phyloP scores from a whole-genome alignment of 2,329 filamentous ascomycete species.

The Cladosporium cucumerinum region DNA sequence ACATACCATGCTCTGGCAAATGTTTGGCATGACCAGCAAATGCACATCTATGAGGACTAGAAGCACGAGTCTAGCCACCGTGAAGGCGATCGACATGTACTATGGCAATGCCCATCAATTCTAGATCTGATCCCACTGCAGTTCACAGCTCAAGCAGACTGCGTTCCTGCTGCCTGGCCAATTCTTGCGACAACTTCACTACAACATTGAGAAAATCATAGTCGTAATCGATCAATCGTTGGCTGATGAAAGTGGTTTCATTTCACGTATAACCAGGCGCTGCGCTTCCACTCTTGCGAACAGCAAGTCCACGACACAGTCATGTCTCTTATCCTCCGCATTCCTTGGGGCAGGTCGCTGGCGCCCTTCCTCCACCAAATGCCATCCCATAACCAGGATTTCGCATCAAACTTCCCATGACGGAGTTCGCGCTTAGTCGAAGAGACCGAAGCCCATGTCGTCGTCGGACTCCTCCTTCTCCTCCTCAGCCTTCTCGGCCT shows the following conservation, averaged over 20 bases:
- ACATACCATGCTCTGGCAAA: not conserved
- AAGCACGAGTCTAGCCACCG: not conserved
- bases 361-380: constrained; percentile 15
- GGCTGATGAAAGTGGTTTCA: constrained; percentile 16
- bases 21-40: not conserved
- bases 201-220: not conserved
- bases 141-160: not conserved
- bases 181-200: not conserved
- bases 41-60: not conserved
- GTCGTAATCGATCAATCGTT: not conserved
- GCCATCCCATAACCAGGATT: constrained; percentile 13
- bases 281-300: constrained; percentile 10
- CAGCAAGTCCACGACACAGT: constrained; percentile 10
- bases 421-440: constrained; percentile 51
- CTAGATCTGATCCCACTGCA: not conserved
- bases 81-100: not conserved
- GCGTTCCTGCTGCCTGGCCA: not conserved
- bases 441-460: constrained; percentile 73
- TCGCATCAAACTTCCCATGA: constrained; percentile 6
- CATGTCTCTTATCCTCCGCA: constrained; percentile 11
- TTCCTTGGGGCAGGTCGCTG: constrained; percentile 7
- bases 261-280: constrained; percentile 12
- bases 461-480: constrained; percentile 77
- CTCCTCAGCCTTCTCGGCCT: constrained; percentile 62
- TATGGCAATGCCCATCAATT: not conserved